These are phyloP conservation scores for Porcisia deanei DNA, from an alignment of 208 protist species.

Conservation along the genomic window DNA sequence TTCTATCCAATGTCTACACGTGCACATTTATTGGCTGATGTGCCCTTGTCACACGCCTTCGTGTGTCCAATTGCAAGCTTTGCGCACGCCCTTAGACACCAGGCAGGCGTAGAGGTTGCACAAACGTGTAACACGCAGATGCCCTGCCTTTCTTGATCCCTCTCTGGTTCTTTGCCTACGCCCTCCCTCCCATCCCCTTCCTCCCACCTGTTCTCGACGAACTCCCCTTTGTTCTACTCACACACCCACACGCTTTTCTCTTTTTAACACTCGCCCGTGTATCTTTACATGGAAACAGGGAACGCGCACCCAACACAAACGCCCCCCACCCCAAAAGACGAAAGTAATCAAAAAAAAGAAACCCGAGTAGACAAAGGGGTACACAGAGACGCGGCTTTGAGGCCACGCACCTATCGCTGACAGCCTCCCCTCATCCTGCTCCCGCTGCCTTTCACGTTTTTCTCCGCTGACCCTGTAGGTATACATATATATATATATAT, in stretches of 20 bases:
- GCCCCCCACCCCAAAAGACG: not conserved
- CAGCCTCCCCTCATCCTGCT: not conserved
- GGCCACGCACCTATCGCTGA: not conserved
- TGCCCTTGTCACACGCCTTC: not conserved
- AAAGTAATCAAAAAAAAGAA: not conserved
- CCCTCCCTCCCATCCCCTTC: not conserved
- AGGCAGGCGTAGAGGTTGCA: not conserved
- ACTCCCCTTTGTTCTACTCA: not conserved
- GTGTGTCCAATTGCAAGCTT: not conserved
- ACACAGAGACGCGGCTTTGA: not conserved
- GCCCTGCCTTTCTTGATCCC: not conserved
- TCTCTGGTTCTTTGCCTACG: not conserved
- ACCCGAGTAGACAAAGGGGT: not conserved
- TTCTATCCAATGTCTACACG: not conserved
- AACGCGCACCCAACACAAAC: not conserved
- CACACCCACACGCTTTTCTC: not conserved
- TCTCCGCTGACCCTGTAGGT: not conserved
- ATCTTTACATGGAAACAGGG: no score
- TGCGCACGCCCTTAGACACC: not conserved
- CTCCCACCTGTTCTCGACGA: not conserved
- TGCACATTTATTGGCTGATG: not conserved
- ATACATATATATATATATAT: no score
- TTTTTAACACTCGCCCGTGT: no score
- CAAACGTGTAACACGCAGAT: not conserved
- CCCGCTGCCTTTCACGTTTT: not conserved